These are phyloP conservation scores for Cotoneaster glaucophyllus DNA, from an alignment of 306 rosid species.

Conservation along the genomic window DNA sequence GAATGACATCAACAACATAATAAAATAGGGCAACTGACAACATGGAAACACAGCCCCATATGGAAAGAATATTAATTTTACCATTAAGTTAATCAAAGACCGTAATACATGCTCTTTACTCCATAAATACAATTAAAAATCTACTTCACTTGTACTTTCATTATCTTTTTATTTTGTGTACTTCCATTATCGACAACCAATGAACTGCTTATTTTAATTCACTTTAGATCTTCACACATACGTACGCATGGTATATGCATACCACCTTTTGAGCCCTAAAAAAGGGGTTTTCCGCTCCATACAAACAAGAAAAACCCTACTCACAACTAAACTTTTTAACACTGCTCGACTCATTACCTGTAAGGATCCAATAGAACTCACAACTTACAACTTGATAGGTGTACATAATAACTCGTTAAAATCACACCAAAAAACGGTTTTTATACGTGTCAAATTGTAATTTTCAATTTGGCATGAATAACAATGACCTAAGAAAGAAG, in stretches of 20 bases:
- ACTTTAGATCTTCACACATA: constrained; percentile 31
- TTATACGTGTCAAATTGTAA: too few species aligned
- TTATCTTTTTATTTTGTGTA: constrained; percentile 25
- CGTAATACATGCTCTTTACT: constrained; percentile 28
- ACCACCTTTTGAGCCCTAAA: not conserved
- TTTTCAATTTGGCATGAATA: not conserved
- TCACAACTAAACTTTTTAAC: not conserved
- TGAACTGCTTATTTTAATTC: constrained; percentile 34
- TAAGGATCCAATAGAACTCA: too few species aligned
- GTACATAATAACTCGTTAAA: not conserved
- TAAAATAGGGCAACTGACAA: not conserved
- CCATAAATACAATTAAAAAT: constrained; percentile 22
- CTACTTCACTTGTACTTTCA: constrained; percentile 56
- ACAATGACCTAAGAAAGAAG: not conserved
- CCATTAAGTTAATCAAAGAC: not conserved
- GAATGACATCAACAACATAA: not conserved
- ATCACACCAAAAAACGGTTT: not conserved
- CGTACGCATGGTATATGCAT: not conserved
- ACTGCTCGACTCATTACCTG: too few species aligned
- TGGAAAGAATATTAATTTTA: not conserved
- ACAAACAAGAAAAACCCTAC: not conserved
- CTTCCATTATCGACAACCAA: constrained; percentile 43
- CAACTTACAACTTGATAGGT: not conserved
- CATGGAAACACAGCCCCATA: not conserved
- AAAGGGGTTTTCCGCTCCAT: not conserved